phyloP scores from a whole-genome alignment of 1,284 basidiomycete species.

The Sporisorium iseilematis-ciliati region DNA sequence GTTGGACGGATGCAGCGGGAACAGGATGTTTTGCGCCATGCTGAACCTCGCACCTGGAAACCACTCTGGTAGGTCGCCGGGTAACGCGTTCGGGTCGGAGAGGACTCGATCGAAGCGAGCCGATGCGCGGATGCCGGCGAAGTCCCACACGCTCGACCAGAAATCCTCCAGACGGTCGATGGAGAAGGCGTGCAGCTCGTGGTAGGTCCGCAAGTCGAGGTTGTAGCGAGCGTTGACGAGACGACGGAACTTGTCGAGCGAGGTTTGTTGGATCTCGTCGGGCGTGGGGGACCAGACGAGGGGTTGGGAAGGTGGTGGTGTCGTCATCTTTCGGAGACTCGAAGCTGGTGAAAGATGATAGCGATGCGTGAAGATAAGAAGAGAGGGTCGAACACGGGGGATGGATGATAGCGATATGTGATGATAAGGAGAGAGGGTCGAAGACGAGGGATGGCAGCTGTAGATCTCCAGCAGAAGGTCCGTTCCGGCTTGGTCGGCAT shows the following conservation, averaged over 20 bases:
- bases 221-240: conserved; percentile 40
- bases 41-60: conserved; percentile 44
- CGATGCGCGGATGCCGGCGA: conserved; percentile 39
- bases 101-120: conserved; percentile 36
- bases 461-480: not conserved
- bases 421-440: no score
- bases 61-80: conserved; percentile 48
- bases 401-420: no score
- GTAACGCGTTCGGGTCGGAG: conserved; percentile 44
- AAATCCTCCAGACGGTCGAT: conserved; percentile 46
- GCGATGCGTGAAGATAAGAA: not conserved
- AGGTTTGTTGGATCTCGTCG: conserved; percentile 30
- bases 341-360: not conserved
- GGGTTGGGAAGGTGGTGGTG: conserved; percentile 23
- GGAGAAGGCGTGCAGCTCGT: conserved; percentile 53
- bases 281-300: conserved; percentile 44
- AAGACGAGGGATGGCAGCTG: not conserved
- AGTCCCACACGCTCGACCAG: conserved; percentile 52
- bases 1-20: conserved; percentile 55
- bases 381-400: not conserved
- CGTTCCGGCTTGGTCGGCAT: conserved; percentile 10
- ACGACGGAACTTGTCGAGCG: conserved; percentile 51
- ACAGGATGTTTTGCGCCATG: conserved; percentile 54
- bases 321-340: conserved; percentile 5
- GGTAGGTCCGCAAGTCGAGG: conserved; percentile 44